phyloP scores from a whole-genome alignment of 2,329 filamentous ascomycete genomes.

The Alternaria atra region DNA sequence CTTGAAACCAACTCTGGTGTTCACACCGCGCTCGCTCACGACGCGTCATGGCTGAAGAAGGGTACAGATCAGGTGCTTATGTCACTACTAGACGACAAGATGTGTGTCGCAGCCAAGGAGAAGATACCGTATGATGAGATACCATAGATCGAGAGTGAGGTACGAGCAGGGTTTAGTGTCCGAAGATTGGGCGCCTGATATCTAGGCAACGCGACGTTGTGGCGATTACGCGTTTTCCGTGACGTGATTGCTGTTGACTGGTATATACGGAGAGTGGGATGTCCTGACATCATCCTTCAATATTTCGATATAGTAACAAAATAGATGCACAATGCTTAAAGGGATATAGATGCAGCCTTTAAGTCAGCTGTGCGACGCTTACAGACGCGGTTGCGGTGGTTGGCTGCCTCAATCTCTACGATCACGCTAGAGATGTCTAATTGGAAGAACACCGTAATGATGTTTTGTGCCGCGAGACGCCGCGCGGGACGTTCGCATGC shows the following conservation, averaged over 20 bases:
- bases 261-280: not conserved
- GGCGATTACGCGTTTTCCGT: not conserved
- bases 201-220: not conserved
- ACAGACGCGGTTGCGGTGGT: not conserved
- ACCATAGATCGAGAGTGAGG: constrained; percentile 1
- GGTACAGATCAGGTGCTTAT: constrained; percentile 39
- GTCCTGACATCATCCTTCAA: not conserved
- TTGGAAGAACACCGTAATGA: not conserved
- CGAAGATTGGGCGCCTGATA: not conserved
- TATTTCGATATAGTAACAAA: not conserved
- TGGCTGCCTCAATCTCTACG: not conserved
- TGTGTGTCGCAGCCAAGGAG: constrained; percentile 32
- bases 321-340: not conserved
- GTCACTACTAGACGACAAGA: constrained; percentile 38
- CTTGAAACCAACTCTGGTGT: constrained; percentile 36
- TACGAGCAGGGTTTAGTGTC: not conserved
- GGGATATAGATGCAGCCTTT: not conserved
- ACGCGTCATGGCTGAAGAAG: constrained; percentile 41
- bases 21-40: constrained; percentile 44
- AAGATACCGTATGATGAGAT: constrained; percentile 29
- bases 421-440: not conserved
- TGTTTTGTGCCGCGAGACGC: not conserved
- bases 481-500: not conserved
- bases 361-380: not conserved
- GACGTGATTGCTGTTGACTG: not conserved